Conservation (phyloP, 768 basidiomycete genomes). For the Trametes sanguinea region DNA sequence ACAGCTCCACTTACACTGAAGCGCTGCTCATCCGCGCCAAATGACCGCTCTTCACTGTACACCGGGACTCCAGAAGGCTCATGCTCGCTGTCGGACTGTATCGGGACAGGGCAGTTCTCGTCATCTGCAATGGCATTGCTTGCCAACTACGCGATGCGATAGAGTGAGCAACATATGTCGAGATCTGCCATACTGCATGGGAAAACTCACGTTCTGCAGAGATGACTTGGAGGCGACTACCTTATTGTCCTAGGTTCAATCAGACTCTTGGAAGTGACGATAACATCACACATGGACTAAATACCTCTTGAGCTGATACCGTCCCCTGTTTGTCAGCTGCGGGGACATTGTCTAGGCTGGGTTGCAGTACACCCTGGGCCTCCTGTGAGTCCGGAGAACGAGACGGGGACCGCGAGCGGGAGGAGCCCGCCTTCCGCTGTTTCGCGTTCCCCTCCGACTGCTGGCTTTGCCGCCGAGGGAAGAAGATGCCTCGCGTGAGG, state of each 20-base stretch:
- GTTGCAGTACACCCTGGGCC: slow-evolving; percentile 2
- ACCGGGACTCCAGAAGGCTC: neutral
- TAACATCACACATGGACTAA: too few species aligned
- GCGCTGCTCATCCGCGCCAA: too few species aligned
- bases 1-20: too few species aligned
- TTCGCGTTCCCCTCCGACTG: neutral
- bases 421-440: neutral
- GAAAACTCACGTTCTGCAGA: neutral
- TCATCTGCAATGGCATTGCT: neutral
- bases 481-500: slow-evolving; percentile 14
- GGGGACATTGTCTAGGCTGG: neutral
- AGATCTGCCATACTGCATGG: too few species aligned
- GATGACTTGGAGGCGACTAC: neutral
- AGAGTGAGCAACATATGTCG: too few species aligned
- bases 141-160: neutral
- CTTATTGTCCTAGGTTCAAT: neutral
- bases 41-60: too few species aligned
- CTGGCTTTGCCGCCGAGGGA: neutral
- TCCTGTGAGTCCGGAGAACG: neutral
- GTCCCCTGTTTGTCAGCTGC: neutral
- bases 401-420: slow-evolving; percentile 2
- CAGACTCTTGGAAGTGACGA: neutral
- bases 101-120: slow-evolving; percentile 1
- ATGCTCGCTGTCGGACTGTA: neutral
- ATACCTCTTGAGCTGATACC: too few species aligned